These are phyloP conservation scores for Samsoniella hepiali DNA, from an alignment of 2,329 filamentous ascomycete genomes.

Conservation along the genomic window DNA sequence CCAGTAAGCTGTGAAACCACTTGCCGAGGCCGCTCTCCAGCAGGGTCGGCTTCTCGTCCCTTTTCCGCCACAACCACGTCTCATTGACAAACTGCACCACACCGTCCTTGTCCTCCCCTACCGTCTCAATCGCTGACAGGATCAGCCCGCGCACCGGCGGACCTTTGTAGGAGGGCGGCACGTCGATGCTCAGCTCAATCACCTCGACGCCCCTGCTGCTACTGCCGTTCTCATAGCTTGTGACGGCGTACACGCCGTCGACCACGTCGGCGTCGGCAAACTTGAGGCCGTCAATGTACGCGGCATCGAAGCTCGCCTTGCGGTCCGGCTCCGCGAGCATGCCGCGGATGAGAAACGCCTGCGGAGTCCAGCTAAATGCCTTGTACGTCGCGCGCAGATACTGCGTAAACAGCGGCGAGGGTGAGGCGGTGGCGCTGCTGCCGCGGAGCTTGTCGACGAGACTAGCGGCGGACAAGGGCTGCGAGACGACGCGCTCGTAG, in stretches of 20 bases:
- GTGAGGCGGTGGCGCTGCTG: background rate
- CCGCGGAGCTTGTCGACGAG: constrained; percentile 7
- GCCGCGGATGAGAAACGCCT: constrained; percentile 29
- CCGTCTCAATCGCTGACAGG: constrained; percentile 13
- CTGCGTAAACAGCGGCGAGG: constrained; percentile 24
- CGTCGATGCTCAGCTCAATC: constrained; percentile 32
- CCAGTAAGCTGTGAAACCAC: constrained; percentile 31
- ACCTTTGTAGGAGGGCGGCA: constrained; percentile 22
- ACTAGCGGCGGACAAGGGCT: constrained; percentile 21
- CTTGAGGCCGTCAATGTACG: constrained; percentile 23
- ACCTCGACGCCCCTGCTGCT: constrained; percentile 24
- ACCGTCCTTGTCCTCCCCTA: background rate
- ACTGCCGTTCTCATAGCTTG: constrained; percentile 22
- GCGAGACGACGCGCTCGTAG: constrained; percentile 29
- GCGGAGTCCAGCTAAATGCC: constrained; percentile 34
- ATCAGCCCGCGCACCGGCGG: constrained; percentile 20
- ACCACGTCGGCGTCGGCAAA: constrained; percentile 30
- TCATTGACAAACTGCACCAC: constrained; percentile 34
- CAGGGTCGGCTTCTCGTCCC: constrained; percentile 28
- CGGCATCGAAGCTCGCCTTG: constrained; percentile 26
- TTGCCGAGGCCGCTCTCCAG: constrained; percentile 29
- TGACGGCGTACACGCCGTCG: constrained; percentile 32
- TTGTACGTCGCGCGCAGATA: constrained; percentile 30
- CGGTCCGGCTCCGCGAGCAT: constrained; percentile 23
- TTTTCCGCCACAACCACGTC: constrained; percentile 38